Percentiles rank a stretch among this genome's conserved stretches.
Conservation (phyloP, 1,284 basidiomycete species). For the Heterobasidion parviporum region DNA sequence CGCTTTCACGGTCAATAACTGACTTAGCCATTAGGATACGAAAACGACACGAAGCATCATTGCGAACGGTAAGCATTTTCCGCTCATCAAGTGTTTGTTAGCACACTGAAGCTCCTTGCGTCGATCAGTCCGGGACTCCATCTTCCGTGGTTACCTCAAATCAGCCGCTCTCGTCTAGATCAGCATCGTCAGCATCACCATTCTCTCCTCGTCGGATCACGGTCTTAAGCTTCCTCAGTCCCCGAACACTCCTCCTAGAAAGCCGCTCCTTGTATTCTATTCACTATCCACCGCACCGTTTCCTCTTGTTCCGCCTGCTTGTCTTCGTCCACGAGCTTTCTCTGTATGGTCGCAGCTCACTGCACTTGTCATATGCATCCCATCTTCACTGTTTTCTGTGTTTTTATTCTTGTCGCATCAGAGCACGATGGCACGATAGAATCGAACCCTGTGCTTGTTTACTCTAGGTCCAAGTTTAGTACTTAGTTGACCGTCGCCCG, state of each 20-base stretch:
- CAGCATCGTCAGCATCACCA: background rate
- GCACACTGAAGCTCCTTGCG: constrained; percentile 9
- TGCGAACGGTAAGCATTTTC: constrained; percentile 51
- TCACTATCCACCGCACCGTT: no score
- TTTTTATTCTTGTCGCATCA: background rate
- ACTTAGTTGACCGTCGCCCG: no score
- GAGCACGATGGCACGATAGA: no score
- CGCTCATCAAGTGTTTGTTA: background rate
- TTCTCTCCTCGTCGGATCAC: no score
- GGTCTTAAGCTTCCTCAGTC: background rate
- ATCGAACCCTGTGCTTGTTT: no score
- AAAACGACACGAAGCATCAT: constrained; percentile 77
- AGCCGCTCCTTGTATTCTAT: no score
- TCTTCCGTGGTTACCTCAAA: constrained; percentile 64
- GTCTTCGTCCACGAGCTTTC: background rate
- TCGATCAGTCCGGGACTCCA: constrained; percentile 56
- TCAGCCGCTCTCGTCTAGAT: constrained; percentile 55
- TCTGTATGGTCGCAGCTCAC: background rate
- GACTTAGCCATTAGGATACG: constrained; percentile 45
- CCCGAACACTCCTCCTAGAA: background rate
- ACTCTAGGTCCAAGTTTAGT: no score
- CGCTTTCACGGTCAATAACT: constrained; percentile 1
- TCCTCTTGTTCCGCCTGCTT: no score
- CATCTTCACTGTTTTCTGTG: background rate
- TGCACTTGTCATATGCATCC: background rate